Percentiles rank a stretch among this genome's conserved stretches.
Evolutionary conservation across 1,284 basidiomycete genomes (phyloP).

Genomic region (Sanghuangporus sanghuang): DNA sequence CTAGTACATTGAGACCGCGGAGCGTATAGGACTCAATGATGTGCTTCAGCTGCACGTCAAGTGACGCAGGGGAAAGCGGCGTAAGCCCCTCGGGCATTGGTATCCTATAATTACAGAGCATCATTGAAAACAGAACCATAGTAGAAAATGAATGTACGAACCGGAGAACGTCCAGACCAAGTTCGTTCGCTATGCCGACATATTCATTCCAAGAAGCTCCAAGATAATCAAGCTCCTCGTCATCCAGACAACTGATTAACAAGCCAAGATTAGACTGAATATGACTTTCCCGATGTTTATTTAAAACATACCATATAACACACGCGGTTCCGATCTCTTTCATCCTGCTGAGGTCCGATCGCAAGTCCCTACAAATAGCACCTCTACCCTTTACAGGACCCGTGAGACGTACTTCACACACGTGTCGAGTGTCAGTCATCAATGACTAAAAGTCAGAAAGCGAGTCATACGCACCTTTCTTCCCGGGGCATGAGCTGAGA

Average conservation of each 20-base stretch:
- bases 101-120: slow-evolving; percentile 41
- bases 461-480: slow-evolving; percentile 58
- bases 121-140: slow-evolving; percentile 1
- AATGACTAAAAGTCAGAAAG: not conserved
- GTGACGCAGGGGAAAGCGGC: slow-evolving; percentile 56
- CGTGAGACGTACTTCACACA: slow-evolving; percentile 63
- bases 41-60: slow-evolving; percentile 69
- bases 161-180: slow-evolving; percentile 76
- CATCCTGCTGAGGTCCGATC: slow-evolving; percentile 74
- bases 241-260: slow-evolving; percentile 71
- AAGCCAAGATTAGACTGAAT: not conserved
- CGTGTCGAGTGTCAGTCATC: slow-evolving; percentile 3
- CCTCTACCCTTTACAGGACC: slow-evolving; percentile 80
- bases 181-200: slow-evolving; percentile 49
- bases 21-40: slow-evolving; percentile 77
- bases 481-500: slow-evolving; percentile 92
- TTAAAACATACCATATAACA: slow-evolving; percentile 66
- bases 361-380: slow-evolving; percentile 81
- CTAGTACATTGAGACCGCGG: slow-evolving; percentile 69
- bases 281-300: not conserved
- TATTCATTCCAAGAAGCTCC: slow-evolving; percentile 85
- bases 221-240: slow-evolving; percentile 79
- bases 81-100: slow-evolving; percentile 91
- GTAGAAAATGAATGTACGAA: slow-evolving; percentile 24
- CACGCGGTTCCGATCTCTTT: slow-evolving; percentile 73